These are phyloP conservation scores for Alternaria solani DNA, from an alignment of 2,329 filamentous ascomycete species.

Conservation along the genomic window DNA sequence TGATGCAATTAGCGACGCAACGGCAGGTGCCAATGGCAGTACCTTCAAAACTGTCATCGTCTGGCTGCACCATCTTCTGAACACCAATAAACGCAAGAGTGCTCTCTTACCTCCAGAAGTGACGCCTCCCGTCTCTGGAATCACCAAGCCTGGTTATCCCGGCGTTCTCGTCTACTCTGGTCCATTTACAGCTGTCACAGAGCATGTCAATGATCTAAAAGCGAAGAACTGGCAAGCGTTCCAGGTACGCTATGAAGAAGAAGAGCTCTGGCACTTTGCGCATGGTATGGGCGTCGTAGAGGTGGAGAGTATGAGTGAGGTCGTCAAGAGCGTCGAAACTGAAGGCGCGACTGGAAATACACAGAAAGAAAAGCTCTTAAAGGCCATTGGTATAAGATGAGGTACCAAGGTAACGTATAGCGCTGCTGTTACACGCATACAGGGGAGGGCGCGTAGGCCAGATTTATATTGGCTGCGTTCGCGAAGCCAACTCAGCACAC, in stretches of 20 bases:
- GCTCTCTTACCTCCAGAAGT: constrained; percentile 46
- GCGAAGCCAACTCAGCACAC: background rate
- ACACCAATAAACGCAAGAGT: constrained; percentile 57
- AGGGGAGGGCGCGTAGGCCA: background rate
- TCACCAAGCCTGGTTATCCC: constrained; percentile 59
- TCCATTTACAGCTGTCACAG: constrained; percentile 46
- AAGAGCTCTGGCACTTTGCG: constrained; percentile 50
- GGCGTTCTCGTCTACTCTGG: constrained; percentile 57
- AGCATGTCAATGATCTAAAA: constrained; percentile 55
- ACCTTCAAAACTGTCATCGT: constrained; percentile 52
- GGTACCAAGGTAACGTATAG: background rate
- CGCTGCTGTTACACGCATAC: background rate
- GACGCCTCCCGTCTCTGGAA: constrained; percentile 44
- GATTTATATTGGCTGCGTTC: background rate
- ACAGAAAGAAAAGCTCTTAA: constrained; percentile 43
- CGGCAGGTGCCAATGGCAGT: background rate
- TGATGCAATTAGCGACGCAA: background rate
- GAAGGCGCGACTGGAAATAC: constrained; percentile 5
- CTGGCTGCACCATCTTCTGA: constrained; percentile 58
- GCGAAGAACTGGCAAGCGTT: constrained; percentile 57
- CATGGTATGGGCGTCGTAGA: constrained; percentile 53
- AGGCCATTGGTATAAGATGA: constrained; percentile 48
- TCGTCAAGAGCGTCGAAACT: constrained; percentile 49
- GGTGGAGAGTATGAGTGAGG: constrained; percentile 56
- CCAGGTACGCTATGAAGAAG: constrained; percentile 54